These are phyloP conservation scores for Euphorbia lathyris DNA, from an alignment of 345 rosid species.

Conservation along the genomic window DNA sequence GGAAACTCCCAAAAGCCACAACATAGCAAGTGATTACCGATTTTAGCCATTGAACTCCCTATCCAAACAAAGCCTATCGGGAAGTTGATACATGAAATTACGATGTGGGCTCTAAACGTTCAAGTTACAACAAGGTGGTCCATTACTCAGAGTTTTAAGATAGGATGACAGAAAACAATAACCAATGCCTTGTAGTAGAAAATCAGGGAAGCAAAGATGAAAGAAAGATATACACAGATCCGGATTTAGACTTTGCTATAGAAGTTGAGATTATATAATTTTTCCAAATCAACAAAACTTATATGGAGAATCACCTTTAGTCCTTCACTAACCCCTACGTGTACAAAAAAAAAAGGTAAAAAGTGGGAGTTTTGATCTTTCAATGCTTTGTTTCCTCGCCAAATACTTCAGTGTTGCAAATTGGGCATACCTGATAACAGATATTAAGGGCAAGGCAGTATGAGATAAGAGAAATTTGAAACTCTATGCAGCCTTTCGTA, in stretches of 20 bases:
- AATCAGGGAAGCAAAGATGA: slow-evolving; percentile 2
- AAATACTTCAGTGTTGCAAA: slow-evolving; percentile 58
- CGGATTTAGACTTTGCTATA: slow-evolving; percentile 1
- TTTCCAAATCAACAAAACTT: slow-evolving; percentile 16
- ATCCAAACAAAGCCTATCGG: no score
- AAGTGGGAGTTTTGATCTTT: slow-evolving; percentile 13
- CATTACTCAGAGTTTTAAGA: background rate
- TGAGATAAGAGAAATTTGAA: background rate
- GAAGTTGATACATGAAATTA: no score
- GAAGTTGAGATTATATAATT: slow-evolving; percentile 10
- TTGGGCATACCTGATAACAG: slow-evolving; percentile 50
- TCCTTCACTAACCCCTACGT: slow-evolving; percentile 31
- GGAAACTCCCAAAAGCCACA: no score
- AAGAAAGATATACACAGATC: background rate
- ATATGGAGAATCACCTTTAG: slow-evolving; percentile 13
- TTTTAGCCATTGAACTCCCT: no score
- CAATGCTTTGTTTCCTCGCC: slow-evolving; percentile 39
- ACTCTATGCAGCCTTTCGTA: slow-evolving; percentile 2
- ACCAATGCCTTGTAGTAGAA: background rate
- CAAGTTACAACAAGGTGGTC: background rate
- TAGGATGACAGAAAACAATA: background rate
- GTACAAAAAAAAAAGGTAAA: slow-evolving; percentile 15
- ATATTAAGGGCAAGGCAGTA: slow-evolving; percentile 6
- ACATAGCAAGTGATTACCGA: no score
- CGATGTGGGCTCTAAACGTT: background rate